phyloP scores from a whole-genome alignment of 805 yeast genomes.

The Novakomyces olei region DNA sequence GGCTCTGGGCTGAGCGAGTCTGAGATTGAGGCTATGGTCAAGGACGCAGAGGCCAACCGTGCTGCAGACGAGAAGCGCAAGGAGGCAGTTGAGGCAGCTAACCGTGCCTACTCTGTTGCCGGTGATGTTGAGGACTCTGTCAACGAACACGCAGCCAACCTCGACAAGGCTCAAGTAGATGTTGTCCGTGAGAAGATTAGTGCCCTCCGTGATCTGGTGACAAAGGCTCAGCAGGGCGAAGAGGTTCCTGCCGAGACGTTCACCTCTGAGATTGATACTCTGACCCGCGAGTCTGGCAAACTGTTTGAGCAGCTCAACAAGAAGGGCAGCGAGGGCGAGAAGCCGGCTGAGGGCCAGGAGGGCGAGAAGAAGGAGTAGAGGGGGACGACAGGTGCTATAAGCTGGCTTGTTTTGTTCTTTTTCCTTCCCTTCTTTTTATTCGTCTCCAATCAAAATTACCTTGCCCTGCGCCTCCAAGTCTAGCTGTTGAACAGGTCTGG shows the following conservation, averaged over 20 bases:
- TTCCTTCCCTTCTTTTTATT: too few species aligned
- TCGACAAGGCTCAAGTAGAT: slow-evolving; percentile 35
- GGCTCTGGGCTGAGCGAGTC: slow-evolving; percentile 78
- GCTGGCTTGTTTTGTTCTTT: too few species aligned
- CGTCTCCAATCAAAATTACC: too few species aligned
- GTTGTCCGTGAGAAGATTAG: slow-evolving; percentile 32
- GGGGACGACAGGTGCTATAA: too few species aligned
- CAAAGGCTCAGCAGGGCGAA: slow-evolving; percentile 45
- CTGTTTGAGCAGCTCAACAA: slow-evolving; percentile 56
- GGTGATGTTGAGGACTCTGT: slow-evolving; percentile 79
- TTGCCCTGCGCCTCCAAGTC: too few species aligned
- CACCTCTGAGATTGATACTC: slow-evolving; percentile 63
- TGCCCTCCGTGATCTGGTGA: slow-evolving; percentile 52
- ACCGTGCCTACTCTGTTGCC: slow-evolving; percentile 62
- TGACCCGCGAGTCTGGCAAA: slow-evolving; percentile 60
- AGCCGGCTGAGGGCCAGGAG: slow-evolving; percentile 5
- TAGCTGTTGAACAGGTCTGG: too few species aligned
- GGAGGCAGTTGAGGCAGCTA: slow-evolving; percentile 64
- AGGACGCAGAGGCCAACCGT: slow-evolving; percentile 72
- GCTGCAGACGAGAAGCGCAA: slow-evolving; percentile 73
- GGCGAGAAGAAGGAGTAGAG: slow-evolving; percentile 9
- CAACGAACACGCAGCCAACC: slow-evolving; percentile 48
- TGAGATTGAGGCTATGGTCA: slow-evolving; percentile 79
- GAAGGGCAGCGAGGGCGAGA: slow-evolving; percentile 14
- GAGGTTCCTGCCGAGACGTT: slow-evolving; percentile 35